phyloP scores from a whole-genome alignment of 2,329 filamentous ascomycete genomes.

The Fusarium secorum region DNA sequence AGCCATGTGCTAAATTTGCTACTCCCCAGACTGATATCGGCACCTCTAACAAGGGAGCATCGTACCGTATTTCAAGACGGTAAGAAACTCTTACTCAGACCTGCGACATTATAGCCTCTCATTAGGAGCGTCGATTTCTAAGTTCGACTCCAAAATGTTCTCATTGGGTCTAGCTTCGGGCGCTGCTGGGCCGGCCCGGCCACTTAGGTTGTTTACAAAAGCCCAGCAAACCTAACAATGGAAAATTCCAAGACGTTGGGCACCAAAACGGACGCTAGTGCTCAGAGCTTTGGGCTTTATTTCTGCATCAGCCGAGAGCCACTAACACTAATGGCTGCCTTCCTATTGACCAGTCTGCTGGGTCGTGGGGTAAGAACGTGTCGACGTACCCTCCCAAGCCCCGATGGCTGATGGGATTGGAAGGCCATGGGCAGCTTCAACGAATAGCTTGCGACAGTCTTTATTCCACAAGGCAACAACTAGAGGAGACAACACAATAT shows the following conservation, averaged over 20 bases:
- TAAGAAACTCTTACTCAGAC: slow-evolving; percentile 15
- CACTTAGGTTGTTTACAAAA: slow-evolving; percentile 24
- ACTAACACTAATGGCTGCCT: slow-evolving; percentile 36
- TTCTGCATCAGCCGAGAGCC: slow-evolving; percentile 39
- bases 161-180: slow-evolving; percentile 35
- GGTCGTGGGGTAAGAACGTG: slow-evolving; percentile 37
- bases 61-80: background rate
- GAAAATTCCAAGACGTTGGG: slow-evolving; percentile 36
- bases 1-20: slow-evolving; percentile 37
- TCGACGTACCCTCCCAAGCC: slow-evolving; percentile 17
- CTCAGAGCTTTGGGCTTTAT: slow-evolving; percentile 30
- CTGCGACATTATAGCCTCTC: slow-evolving; percentile 10
- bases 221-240: slow-evolving; percentile 27
- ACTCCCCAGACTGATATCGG: slow-evolving; percentile 25
- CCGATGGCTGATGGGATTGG: slow-evolving; percentile 13
- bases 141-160: slow-evolving; percentile 27
- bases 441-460: slow-evolving; percentile 12
- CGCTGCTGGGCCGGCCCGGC: slow-evolving; percentile 41
- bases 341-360: slow-evolving; percentile 38
- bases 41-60: slow-evolving; percentile 18
- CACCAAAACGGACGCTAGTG: slow-evolving; percentile 42
- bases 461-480: slow-evolving; percentile 12
- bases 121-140: slow-evolving; percentile 14
- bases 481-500: slow-evolving; percentile 22
- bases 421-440: background rate